Evolutionary conservation across 352 stramenopile genomes (phyloP).

Genomic region (Globisporangium yorkense): DNA sequence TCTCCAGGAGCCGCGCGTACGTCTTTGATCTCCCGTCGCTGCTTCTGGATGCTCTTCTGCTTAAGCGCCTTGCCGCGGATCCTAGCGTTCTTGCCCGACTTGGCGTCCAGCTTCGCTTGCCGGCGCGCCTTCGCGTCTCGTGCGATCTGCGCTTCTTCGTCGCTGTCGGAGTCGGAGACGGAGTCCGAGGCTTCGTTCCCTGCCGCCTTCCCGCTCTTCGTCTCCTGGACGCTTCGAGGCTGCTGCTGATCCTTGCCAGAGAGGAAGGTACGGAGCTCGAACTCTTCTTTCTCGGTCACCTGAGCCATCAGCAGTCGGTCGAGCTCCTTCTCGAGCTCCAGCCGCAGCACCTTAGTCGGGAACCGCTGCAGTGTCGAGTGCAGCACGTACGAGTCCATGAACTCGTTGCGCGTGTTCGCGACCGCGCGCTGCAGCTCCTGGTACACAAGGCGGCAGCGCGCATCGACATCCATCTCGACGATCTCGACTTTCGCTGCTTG

Average conservation of each 20-base stretch:
- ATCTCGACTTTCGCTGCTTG: conserved; percentile 21
- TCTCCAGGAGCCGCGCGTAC: conserved; percentile 10
- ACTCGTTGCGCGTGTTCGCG: conserved; percentile 74
- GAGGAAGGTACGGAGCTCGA: conserved; percentile 50
- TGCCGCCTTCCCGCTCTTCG: no score
- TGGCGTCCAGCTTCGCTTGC: conserved; percentile 23
- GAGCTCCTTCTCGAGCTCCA: conserved; percentile 90
- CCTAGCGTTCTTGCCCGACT: conserved; percentile 27
- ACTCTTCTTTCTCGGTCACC: conserved; percentile 65
- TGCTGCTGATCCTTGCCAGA: neutral
- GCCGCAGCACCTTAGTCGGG: conserved; percentile 78
- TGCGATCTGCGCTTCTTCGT: conserved; percentile 64
- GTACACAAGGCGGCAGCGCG: conserved; percentile 82
- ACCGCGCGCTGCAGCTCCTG: conserved; percentile 87
- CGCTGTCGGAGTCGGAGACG: conserved; percentile 61
- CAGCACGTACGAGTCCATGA: conserved; percentile 88
- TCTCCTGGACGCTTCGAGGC: neutral
- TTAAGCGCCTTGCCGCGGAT: conserved; percentile 47
- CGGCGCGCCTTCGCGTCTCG: conserved; percentile 34
- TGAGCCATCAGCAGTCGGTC: conserved; percentile 87
- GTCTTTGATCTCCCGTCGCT: conserved; percentile 74
- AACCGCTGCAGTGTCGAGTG: conserved; percentile 90
- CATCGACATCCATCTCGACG: conserved; percentile 84
- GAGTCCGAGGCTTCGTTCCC: conserved; percentile 11
- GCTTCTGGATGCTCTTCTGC: conserved; percentile 58